phyloP scores from a whole-genome alignment of 2,329 filamentous ascomycete species.

The Thelonectria discophora region DNA sequence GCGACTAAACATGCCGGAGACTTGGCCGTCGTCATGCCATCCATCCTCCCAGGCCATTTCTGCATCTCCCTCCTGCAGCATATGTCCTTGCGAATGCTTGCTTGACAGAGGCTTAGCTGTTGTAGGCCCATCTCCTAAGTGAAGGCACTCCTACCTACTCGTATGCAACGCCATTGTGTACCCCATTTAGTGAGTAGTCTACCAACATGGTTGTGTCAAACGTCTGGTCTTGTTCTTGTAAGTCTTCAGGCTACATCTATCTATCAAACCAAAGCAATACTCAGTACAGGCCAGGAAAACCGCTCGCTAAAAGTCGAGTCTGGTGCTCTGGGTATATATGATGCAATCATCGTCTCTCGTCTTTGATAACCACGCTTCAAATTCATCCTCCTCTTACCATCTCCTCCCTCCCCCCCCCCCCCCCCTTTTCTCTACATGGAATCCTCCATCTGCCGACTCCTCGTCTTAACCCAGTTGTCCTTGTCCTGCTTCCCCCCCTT shows the following conservation, averaged over 20 bases:
- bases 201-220: not conserved
- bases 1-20: too few species aligned
- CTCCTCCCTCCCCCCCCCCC: too few species aligned
- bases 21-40: too few species aligned
- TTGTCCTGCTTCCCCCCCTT: constrained; percentile 71
- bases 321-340: constrained; percentile 44
- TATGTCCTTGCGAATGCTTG: too few species aligned
- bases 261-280: constrained; percentile 29
- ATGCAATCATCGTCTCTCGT: constrained; percentile 31
- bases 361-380: constrained; percentile 11
- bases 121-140: too few species aligned
- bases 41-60: too few species aligned
- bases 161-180: too few species aligned
- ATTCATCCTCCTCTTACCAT: not conserved
- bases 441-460: constrained; percentile 74
- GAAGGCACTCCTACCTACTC: too few species aligned
- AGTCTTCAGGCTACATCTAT: constrained; percentile 8
- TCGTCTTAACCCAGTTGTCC: constrained; percentile 71
- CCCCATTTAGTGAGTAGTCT: too few species aligned
- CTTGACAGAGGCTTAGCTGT: too few species aligned
- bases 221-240: constrained; percentile 3
- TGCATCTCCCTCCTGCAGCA: too few species aligned
- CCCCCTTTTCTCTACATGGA: constrained; percentile 65
- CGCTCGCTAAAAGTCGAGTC: constrained; percentile 39
- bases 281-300: constrained; percentile 40